Base-by-base conservation (phyloP, 345 rosid genomes). In the Hibiscus mutabilis region DNA sequence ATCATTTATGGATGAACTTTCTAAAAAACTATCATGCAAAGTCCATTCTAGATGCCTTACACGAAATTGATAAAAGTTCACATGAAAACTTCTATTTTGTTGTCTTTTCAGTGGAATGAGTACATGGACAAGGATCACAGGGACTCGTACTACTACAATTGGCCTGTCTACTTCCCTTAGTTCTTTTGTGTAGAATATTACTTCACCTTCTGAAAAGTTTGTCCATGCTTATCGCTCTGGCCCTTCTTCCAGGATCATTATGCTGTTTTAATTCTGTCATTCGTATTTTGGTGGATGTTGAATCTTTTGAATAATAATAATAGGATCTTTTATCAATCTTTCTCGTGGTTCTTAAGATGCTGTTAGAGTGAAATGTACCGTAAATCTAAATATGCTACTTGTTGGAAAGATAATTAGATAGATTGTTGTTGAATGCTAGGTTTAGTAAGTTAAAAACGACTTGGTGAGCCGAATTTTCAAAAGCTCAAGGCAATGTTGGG, bases 101-200 rank as follows among this genome's bases (percentile, higher is more conserved):
- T 49, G 71, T 75, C 57, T 61, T 68, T 78, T 69, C 90, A 92
- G 97, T 92, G 98, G 98, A 92, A 92, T 21, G 80, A 88, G 83
- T 79, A 80, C 86, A 88, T 84, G 90, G 95, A 88, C 49, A 89
- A 44, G 70, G 91, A 90, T 53, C 79, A 29, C 73, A 86, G 95
- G 10, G 95, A 90, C 74, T 81, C 89, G 0, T 92, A 92, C 68
- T 92, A 87, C 70, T 80, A 60, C 90, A 89, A 92, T 76, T 89
- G 97, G 97, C 93, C 96, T 35, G 77, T 82, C 74, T 92, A 87
- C 84, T 92, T 90, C 81, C 87, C 89, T 0, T 92, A 86, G 82
- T 75, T 21, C 49, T 68, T 69, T 47, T 27, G 22, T 16, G 58
- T 49, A 27, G 58, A 15, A 22, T 21, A 37, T 14, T 19, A 13